phyloP scores from a whole-genome alignment of 2,329 filamentous ascomycete genomes.

The Monosporascus ibericus region DNA sequence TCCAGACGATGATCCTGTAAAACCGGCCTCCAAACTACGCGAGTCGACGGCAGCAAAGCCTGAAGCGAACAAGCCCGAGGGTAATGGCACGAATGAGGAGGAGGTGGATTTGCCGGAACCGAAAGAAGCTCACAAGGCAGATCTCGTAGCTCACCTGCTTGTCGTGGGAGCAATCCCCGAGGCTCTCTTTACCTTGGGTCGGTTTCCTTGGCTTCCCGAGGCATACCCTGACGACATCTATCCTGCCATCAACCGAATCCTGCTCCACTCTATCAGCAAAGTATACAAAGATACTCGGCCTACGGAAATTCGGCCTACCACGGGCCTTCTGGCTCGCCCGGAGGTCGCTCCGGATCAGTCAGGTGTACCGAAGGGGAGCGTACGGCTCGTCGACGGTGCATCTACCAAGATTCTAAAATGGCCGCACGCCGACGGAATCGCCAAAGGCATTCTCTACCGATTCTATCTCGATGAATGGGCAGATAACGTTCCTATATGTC shows the following conservation, averaged over 20 bases:
- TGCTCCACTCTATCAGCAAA: constrained; percentile 75
- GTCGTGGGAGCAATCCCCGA: constrained; percentile 91
- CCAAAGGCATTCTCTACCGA: constrained; percentile 72
- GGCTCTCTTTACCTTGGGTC: constrained; percentile 83
- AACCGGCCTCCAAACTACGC: constrained; percentile 42
- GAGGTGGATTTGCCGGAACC: constrained; percentile 60
- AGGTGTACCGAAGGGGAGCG: constrained; percentile 61
- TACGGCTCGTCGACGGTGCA: constrained; percentile 54
- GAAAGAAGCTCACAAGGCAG: constrained; percentile 74
- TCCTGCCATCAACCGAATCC: constrained; percentile 71
- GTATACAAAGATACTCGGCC: constrained; percentile 48
- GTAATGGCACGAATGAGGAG: constrained; percentile 38
- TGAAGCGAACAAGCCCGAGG: constrained; percentile 45
- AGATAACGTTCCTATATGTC: constrained; percentile 87
- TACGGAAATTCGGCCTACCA: constrained; percentile 24
- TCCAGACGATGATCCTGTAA: constrained; percentile 74
- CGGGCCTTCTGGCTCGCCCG: constrained; percentile 26
- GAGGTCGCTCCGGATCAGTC: constrained; percentile 54
- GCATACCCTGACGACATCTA: constrained; percentile 75
- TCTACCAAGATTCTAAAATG: constrained; percentile 69
- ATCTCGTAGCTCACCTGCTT: constrained; percentile 76
- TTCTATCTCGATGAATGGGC: constrained; percentile 99
- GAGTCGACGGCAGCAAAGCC: constrained; percentile 44
- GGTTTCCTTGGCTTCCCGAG: constrained; percentile 88
- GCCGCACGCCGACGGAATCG: constrained; percentile 78